Evolutionary conservation across 352 stramenopile species (phyloP).

Genomic region (Pythium aquatile): DNA sequence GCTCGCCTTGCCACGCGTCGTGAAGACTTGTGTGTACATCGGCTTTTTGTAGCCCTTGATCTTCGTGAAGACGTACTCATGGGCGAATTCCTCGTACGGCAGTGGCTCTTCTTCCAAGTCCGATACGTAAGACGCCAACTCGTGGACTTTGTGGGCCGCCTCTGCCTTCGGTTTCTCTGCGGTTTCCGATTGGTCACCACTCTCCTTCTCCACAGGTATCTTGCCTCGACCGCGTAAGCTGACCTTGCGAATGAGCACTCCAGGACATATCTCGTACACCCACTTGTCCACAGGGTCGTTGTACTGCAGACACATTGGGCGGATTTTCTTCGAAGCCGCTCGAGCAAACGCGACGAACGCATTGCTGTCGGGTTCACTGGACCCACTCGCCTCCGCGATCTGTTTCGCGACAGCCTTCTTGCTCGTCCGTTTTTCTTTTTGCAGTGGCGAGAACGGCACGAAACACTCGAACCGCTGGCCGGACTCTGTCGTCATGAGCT

Average conservation of each 20-base stretch:
- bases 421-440: constrained; percentile 2
- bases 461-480: constrained; percentile 77
- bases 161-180: not conserved
- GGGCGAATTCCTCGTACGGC: constrained; percentile 46
- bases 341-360: constrained; percentile 51
- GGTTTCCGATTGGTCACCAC: not conserved
- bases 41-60: constrained; percentile 40
- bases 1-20: not conserved
- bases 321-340: constrained; percentile 51
- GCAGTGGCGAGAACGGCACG: constrained; percentile 37
- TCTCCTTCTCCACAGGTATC: not conserved
- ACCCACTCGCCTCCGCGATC: not conserved
- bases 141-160: constrained; percentile 11
- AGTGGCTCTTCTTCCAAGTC: constrained; percentile 35
- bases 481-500: constrained; percentile 63
- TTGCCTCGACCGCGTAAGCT: constrained; percentile 21
- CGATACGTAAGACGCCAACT: constrained; percentile 16
- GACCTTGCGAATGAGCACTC: constrained; percentile 54
- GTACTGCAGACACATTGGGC: constrained; percentile 65
- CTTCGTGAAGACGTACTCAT: constrained; percentile 42
- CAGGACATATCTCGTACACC: constrained; percentile 70
- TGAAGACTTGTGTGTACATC: constrained; percentile 69
- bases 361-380: constrained; percentile 9
- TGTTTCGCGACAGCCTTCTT: constrained; percentile 1
- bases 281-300: constrained; percentile 43